Evolutionary conservation across 306 rosid species (phyloP), one percentile per base, ranked within the genome.

Genomic region (Gastrolobium villosum): DNA sequence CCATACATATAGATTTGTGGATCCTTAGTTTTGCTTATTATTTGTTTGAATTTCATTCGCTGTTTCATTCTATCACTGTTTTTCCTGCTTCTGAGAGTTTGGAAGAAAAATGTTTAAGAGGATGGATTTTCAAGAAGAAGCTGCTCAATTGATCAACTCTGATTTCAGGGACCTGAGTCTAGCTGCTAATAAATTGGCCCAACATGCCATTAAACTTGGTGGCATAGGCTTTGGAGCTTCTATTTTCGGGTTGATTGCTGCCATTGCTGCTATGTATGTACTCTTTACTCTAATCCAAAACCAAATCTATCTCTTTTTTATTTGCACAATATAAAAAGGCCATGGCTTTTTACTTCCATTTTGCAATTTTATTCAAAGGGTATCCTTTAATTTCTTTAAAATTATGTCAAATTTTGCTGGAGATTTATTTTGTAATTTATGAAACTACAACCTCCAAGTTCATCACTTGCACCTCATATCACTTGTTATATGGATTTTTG

Each of bases 181-280:
- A 1, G 90, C 95, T 59, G 90, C 85, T 64, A 83, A 35, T 14
- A 87, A 77, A 68, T 87, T 94, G 11, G 92, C 90, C 13, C 46
- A 37, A 6, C 95, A 94, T 50, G 88, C 81, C 78, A 1, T 92
- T 75, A 84, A 78, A 64, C 93, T 90, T 5, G 92, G 87, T 20
- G 76, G 89, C 72, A 7, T 81, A 1, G 97, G 97, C 72, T 87
- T 92, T 37, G 92, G 88, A 49, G 81, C 90, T 53, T 35, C 92
- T 31, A 78, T 94, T 45, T 90, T 94, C 32, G 83, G 89, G 59
- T 89, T 93, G 82, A 30, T 94, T 57, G 95, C 97, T 80, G 76
- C 90, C 7, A 41, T 92, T 78, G 85, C 93, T 78, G 97, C 99
- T 52, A 92, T 94, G 97, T 92, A 83, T 13, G 79, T 37, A 7